phyloP scores from a whole-genome alignment of 2,329 filamentous ascomycete genomes.

The Nectriaceae sp. region DNA sequence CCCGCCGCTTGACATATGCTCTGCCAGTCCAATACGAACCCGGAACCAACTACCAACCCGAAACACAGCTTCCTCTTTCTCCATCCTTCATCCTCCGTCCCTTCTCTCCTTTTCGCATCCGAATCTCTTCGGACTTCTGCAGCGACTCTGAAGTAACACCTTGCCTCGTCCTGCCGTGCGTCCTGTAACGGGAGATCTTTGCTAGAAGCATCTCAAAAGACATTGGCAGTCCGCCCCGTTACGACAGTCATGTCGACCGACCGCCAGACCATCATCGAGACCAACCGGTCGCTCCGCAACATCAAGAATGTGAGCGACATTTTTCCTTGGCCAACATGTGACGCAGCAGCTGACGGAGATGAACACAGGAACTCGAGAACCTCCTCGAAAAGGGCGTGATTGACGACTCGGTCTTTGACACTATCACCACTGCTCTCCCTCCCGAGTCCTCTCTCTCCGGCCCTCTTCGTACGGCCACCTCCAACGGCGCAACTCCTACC shows the following conservation, averaged over 20 bases:
- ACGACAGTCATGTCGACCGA: conserved; percentile 47
- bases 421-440: conserved; percentile 74
- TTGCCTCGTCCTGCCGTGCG: not conserved
- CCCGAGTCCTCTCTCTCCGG: conserved; percentile 63
- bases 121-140: not conserved
- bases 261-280: conserved; percentile 64
- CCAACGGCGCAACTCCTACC: conserved; percentile 24
- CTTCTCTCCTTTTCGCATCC: conserved; percentile 1
- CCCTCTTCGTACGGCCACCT: conserved; percentile 44
- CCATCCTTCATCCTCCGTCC: not conserved
- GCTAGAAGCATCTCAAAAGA: not conserved
- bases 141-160: not conserved
- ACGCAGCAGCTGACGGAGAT: conserved; percentile 7
- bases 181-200: not conserved
- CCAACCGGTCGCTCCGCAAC: conserved; percentile 82
- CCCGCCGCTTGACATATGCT: conserved; percentile 5
- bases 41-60: not conserved
- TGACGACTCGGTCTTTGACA: conserved; percentile 71
- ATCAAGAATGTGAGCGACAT: conserved; percentile 71
- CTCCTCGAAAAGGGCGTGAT: conserved; percentile 84
- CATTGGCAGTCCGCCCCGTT: not conserved
- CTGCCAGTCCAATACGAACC: too few relatives aligned
- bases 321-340: not conserved
- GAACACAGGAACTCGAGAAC: conserved; percentile 80
- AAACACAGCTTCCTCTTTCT: not conserved